Evolutionary conservation across 495 filamentous ascomycete species (phyloP).

Genomic region (Xylaria venustula): DNA sequence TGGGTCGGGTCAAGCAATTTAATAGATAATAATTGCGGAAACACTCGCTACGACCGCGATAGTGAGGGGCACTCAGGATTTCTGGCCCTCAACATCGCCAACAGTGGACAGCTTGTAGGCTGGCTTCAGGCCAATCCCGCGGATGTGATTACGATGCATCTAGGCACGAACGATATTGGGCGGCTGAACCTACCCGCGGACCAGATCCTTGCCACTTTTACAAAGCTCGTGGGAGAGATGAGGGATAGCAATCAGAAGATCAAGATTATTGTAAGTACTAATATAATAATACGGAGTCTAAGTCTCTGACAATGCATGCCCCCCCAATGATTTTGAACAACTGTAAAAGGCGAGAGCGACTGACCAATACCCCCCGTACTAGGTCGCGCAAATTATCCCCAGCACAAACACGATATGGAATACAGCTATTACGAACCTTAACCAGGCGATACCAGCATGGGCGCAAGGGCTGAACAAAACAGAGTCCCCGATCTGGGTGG

Average conservation of each 20-base stretch:
- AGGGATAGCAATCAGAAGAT: slow-evolving; percentile 43
- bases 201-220: slow-evolving; percentile 48
- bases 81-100: slow-evolving; percentile 49
- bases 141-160: slow-evolving; percentile 53
- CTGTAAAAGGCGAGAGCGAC: not conserved
- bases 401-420: slow-evolving; percentile 24
- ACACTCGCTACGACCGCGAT: slow-evolving; percentile 44
- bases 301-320: not conserved
- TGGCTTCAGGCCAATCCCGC: slow-evolving; percentile 49
- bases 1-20: slow-evolving; percentile 44
- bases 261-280: slow-evolving; percentile 48
- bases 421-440: slow-evolving; percentile 41
- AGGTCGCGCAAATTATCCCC: slow-evolving; percentile 57
- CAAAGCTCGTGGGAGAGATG: slow-evolving; percentile 46
- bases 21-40: slow-evolving; percentile 37
- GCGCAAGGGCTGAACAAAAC: slow-evolving; percentile 44
- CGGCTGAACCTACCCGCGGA: slow-evolving; percentile 38
- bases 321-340: not conserved
- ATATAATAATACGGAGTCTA: too few relatives aligned
- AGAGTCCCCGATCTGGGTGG: slow-evolving; percentile 50
- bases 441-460: slow-evolving; percentile 47
- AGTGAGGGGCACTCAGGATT: slow-evolving; percentile 54
- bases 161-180: slow-evolving; percentile 56
- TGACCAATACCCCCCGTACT: not conserved
- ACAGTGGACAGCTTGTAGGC: slow-evolving; percentile 45